Conservation (phyloP, 2,329 filamentous ascomycete genomes). For the Phaeosphaeriaceae sp. region DNA sequence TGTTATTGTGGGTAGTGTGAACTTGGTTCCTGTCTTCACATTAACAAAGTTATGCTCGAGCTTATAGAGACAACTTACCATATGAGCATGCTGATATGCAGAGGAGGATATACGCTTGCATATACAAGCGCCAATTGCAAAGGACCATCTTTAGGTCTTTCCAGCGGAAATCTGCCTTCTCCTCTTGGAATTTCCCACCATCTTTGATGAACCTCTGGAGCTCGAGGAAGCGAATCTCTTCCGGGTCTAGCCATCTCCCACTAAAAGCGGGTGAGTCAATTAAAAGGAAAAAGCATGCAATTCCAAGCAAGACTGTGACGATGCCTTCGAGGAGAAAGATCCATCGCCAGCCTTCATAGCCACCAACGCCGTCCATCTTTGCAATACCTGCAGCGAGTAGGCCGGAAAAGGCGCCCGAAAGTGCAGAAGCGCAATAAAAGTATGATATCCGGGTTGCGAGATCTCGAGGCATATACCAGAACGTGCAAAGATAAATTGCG, state of each 20-base stretch:
- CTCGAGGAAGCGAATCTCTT: constrained; percentile 34
- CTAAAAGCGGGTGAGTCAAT: constrained; percentile 31
- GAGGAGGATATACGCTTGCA: constrained; percentile 37
- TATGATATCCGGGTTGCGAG: constrained; percentile 43
- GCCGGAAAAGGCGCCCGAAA: constrained; percentile 51
- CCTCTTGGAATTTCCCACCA: constrained; percentile 22
- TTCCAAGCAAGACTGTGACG: constrained; percentile 35
- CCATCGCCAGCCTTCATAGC: constrained; percentile 53
- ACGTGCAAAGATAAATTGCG: constrained; percentile 42
- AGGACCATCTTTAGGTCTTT: constrained; percentile 33
- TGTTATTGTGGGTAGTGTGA: constrained; percentile 36
- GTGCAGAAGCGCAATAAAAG: constrained; percentile 48
- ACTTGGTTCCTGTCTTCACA: constrained; percentile 27
- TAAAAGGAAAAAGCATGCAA: constrained; percentile 34
- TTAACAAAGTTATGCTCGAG: not conserved
- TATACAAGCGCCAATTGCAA: constrained; percentile 37
- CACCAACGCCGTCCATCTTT: constrained; percentile 48
- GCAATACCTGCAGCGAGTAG: constrained; percentile 49
- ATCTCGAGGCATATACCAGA: constrained; percentile 47
- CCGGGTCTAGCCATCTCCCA: constrained; percentile 25
- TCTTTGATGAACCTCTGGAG: constrained; percentile 33
- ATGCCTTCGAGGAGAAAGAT: constrained; percentile 53
- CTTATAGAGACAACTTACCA: constrained; percentile 13
- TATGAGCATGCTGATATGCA: constrained; percentile 35
- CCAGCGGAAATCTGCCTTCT: constrained; percentile 26